Conservation (phyloP, 176 grass and related monocot species). For the Puya raimondii region DNA sequence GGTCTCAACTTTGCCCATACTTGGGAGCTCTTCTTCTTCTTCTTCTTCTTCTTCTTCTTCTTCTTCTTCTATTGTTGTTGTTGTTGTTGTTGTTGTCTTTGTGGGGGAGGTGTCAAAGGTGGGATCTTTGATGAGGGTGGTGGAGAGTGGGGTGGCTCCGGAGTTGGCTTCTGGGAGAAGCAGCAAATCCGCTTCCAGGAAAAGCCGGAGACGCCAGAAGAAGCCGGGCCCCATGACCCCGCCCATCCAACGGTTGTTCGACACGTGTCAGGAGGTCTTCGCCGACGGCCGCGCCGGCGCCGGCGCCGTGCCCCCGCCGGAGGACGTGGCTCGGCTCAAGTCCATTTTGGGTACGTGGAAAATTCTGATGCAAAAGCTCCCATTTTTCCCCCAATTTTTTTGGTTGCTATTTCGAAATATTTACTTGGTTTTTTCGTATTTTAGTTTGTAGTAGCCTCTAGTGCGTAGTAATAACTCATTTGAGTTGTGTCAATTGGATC, state of each 20-base stretch:
- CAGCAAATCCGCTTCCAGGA: slow-evolving; percentile 2
- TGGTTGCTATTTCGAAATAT: neutral
- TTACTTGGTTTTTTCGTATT: neutral
- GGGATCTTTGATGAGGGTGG: slow-evolving; percentile 14
- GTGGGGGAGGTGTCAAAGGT: neutral
- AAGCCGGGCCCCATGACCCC: slow-evolving; percentile 8
- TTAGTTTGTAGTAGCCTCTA: neutral
- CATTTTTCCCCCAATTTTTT: neutral
- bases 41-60: no score
- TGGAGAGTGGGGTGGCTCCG: neutral
- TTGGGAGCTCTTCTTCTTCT: neutral
- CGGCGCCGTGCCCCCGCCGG: slow-evolving; percentile 4
- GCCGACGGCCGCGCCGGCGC: neutral
- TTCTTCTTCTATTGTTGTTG: neutral
- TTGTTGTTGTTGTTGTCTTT: neutral
- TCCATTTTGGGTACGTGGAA: slow-evolving; percentile 22
- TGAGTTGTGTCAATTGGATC: neutral
- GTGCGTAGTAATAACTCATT: neutral
- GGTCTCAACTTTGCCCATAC: neutral
- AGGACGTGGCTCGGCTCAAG: slow-evolving; percentile 18
- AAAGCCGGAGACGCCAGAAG: slow-evolving; percentile 1
- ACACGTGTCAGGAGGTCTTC: slow-evolving; percentile 19
- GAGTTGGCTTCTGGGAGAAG: slow-evolving; percentile 4
- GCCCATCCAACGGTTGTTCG: slow-evolving; percentile 16
- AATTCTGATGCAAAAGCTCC: neutral